Base-by-base conservation (phyloP, 768 basidiomycete species). In the Lactarius tabidus region DNA sequence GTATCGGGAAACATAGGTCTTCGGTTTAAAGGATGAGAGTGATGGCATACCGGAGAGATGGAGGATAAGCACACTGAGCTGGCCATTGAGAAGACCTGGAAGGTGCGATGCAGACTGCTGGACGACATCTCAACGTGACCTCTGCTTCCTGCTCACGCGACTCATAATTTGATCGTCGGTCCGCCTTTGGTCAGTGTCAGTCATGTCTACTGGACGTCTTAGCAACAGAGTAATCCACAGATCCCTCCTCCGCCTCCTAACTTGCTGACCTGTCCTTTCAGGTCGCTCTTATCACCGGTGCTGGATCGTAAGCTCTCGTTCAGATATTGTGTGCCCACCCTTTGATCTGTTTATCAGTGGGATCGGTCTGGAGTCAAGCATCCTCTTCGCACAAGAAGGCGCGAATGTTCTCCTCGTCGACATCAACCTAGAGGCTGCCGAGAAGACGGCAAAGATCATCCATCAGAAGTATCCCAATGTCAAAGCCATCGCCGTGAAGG, bases 291-390 rank as follows among this genome's bases (percentile, higher is more conserved):
- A 79, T 96, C 75, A 96, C 94, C 31, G 94, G 94, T 64, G 94
- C 88, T 54, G 94, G 88, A 73, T 90, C 89, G 93, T 95, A 73
- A 79, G 91, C 80, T 15, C 41, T 39, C 20, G 10, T 53, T 33
- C 31, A 33, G 56, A 62, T 48, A 39, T 36, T 15, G 38, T 17
- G 28, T 57, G 9, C 10, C 7, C 33, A 38, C 57, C 31, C 52
- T 62, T 48, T 33, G 8, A 61, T 26, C 28, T 39, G n/a, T 41
- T 17, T 65, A 66, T 51, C 75, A 98, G 95, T 62, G 97, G 97
- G 1, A 97, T 99, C 75, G 97, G 97, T 31, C 84, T 98, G 56
- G 95, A 99, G 78, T 90, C 95, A 0, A 87, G 94, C n/a, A 81
- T 98, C 66, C 83, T 98, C 54, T 99, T 99, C 75, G 96, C 96